Evolutionary conservation across 306 rosid species (phyloP).

Genomic region (Chamaecrista fasciculata): DNA sequence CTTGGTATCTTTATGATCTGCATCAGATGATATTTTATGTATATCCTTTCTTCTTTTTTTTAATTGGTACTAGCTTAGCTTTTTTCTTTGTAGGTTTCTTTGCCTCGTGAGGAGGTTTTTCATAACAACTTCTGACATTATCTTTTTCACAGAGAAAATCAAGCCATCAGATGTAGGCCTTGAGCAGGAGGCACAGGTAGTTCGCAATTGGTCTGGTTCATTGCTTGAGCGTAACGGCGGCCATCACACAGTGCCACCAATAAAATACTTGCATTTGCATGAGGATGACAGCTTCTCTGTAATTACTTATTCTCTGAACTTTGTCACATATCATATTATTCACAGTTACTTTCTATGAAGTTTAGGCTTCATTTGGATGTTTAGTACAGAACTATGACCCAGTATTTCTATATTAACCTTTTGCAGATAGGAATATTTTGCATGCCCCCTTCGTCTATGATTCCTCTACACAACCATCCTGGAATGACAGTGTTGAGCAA

Average conservation of each 20-base stretch:
- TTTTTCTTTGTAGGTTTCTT: not conserved
- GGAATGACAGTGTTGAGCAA: slow-evolving; percentile 35
- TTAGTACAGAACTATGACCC: not conserved
- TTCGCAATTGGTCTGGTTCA: slow-evolving; percentile 69
- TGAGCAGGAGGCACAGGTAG: slow-evolving; percentile 67
- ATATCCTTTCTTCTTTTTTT: not conserved
- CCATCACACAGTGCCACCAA: slow-evolving; percentile 65
- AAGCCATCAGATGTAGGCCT: slow-evolving; percentile 50
- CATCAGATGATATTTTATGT: slow-evolving; percentile 22
- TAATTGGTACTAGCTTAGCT: not conserved
- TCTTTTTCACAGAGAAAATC: slow-evolving; percentile 33
- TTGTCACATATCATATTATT: slow-evolving; percentile 1
- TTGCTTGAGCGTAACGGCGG: slow-evolving; percentile 51
- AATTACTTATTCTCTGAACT: slow-evolving; percentile 37
- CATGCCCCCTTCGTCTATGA: slow-evolving; percentile 85
- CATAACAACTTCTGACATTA: not conserved
- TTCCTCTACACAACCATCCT: slow-evolving; percentile 95
- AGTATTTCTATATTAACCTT: slow-evolving; percentile 10
- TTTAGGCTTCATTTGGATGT: slow-evolving; percentile 4
- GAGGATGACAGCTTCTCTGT: slow-evolving; percentile 90
- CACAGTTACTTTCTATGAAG: slow-evolving; percentile 6
- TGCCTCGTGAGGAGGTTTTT: not conserved
- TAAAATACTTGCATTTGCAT: slow-evolving; percentile 87
- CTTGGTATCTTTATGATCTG: slow-evolving; percentile 5
- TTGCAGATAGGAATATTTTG: slow-evolving; percentile 92